phyloP scores from a whole-genome alignment of 2,329 filamentous ascomycete species.

The Madurella mycetomatis region DNA sequence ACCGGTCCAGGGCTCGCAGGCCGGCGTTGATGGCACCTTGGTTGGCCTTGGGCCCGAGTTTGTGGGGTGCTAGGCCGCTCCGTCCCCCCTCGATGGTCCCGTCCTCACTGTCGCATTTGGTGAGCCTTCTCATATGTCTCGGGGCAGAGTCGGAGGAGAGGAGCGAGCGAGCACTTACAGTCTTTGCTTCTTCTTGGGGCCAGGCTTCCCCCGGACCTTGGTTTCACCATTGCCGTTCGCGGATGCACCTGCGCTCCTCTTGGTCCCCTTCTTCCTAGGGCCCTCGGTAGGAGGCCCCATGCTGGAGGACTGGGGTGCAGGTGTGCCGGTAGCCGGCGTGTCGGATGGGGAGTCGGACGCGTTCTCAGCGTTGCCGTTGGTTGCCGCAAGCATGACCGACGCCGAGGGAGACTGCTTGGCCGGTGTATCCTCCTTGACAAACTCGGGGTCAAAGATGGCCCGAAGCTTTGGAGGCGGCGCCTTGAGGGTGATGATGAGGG shows the following conservation, averaged over 20 bases:
- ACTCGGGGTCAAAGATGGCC: constrained; percentile 42
- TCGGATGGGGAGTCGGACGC: constrained; percentile 56
- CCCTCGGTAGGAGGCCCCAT: constrained; percentile 60
- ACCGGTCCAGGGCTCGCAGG: constrained; percentile 86
- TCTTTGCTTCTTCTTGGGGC: constrained; percentile 93
- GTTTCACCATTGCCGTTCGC: constrained; percentile 51
- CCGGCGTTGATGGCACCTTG: constrained; percentile 96
- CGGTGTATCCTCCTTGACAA: constrained; percentile 38
- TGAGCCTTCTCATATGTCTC: constrained; percentile 28
- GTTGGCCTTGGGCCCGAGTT: constrained; percentile 93
- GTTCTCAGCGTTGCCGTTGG: constrained; percentile 49
- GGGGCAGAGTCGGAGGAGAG: not conserved
- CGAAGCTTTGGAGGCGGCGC: constrained; percentile 48
- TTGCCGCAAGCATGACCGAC: constrained; percentile 36
- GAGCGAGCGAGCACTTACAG: constrained; percentile 60
- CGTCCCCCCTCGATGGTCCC: constrained; percentile 55
- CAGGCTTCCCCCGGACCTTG: constrained; percentile 81
- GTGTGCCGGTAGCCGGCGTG: constrained; percentile 55
- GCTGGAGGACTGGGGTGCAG: constrained; percentile 41
- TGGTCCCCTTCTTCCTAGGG: constrained; percentile 70
- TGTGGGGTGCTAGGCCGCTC: constrained; percentile 58
- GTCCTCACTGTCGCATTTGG: constrained; percentile 49
- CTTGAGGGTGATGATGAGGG: constrained; percentile 48
- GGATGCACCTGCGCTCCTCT: constrained; percentile 61
- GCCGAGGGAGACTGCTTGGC: constrained; percentile 43